These are phyloP conservation scores for Aureobasidium zeae DNA, from an alignment of 2,329 filamentous ascomycete genomes.

Conservation along the genomic window DNA sequence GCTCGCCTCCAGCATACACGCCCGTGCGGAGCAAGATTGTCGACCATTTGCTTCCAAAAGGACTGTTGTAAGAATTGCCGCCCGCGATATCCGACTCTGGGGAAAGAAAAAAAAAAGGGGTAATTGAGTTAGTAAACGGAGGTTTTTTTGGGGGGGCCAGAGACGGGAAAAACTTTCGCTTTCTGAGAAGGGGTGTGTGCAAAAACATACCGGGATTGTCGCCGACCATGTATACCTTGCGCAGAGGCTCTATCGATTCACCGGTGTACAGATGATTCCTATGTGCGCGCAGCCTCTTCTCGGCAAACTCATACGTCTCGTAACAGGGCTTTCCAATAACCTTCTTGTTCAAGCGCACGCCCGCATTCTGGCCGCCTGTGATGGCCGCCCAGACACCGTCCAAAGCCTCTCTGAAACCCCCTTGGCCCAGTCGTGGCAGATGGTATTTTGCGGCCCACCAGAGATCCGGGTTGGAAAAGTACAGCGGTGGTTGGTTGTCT, in stretches of 20 bases:
- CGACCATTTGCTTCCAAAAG: slow-evolving; percentile 62
- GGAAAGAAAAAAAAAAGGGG: too few relatives aligned
- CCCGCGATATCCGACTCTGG: slow-evolving; percentile 80
- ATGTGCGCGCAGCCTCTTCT: slow-evolving; percentile 58
- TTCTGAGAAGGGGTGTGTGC: too few relatives aligned
- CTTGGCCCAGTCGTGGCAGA: slow-evolving; percentile 80
- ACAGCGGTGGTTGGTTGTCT: slow-evolving; percentile 70
- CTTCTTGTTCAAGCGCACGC: slow-evolving; percentile 49
- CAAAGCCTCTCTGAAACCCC: slow-evolving; percentile 76
- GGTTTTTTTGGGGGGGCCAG: too few relatives aligned
- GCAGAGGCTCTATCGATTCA: slow-evolving; percentile 40
- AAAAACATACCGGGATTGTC: slow-evolving; percentile 37
- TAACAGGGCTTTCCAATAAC: slow-evolving; percentile 76
- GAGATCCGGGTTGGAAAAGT: slow-evolving; percentile 84
- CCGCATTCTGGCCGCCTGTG: slow-evolving; percentile 45
- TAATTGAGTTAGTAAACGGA: neutral
- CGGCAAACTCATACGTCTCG: slow-evolving; percentile 74
- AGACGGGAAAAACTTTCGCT: neutral
- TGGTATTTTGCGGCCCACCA: slow-evolving; percentile 82
- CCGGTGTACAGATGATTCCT: slow-evolving; percentile 40
- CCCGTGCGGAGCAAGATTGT: slow-evolving; percentile 73
- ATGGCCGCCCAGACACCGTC: slow-evolving; percentile 68
- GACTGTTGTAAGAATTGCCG: slow-evolving; percentile 64
- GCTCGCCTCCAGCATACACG: slow-evolving; percentile 55
- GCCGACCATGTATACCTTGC: slow-evolving; percentile 86